Evolutionary conservation across 2,329 filamentous ascomycete species (phyloP), one percentile per base, ranked within the genome.

Genomic region (Thelonectria discophora): DNA sequence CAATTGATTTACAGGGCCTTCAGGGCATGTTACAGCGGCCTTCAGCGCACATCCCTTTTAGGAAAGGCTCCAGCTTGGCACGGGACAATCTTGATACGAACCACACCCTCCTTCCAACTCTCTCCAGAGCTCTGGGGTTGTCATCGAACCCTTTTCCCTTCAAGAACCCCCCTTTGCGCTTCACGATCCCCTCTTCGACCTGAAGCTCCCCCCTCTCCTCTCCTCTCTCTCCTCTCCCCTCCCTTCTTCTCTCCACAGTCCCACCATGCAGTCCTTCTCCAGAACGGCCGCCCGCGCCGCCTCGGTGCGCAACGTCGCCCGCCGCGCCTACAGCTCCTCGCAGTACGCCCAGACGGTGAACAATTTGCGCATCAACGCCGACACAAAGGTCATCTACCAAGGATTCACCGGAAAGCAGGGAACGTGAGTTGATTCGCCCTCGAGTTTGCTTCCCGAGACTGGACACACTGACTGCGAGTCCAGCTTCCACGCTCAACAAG

Each of bases 401-500:
- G 95, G 95, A 71, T 98, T 98, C 81, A 98, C 94, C 59, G 94
- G 94, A 78, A 95, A 92, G 86, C 93, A 97, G 86, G 93, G 93
- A 90, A 94, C 91, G 90, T 93, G 80, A 81, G 90, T 89, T 89
- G 56, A 46, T 30, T 30, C 47, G 34, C 59, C 32, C 15, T 39
- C 27, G 53, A 7, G 39, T 17, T 51, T 60, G 45, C 32, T 30
- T 20, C 17, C 34, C 13, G 9, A 10, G 3, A 43, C 17, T 21
- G 24, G 30, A 37, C 43, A 46, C 27, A 49, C 64, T 72, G 57
- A 72, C 54, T 32, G 30, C 55, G 47, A 58, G 61, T 61, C 47
- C 72, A 98, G 94, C 73, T 99, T 99, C 86, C 95, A 99, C 81
- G 95, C 95, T 70, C 87, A 93, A 79, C 94, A 97, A 84, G 95